Base-by-base conservation (phyloP, 179 eudicot genomes). In the Carnegiea gigantea region DNA sequence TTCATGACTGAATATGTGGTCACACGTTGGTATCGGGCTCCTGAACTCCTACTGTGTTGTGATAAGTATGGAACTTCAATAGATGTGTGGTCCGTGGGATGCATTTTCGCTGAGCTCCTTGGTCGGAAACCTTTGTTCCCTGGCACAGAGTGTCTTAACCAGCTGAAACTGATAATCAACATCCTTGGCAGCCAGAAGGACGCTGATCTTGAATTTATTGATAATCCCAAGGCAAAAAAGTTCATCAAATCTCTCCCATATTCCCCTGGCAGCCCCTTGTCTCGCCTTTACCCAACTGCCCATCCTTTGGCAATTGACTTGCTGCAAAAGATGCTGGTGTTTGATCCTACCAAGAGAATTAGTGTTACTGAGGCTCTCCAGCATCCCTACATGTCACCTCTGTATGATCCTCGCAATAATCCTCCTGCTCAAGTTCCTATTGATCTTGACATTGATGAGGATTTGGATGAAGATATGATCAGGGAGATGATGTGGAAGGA, bases 1-100 rank as follows among this genome's bases (percentile, higher is more conserved):
- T 93, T 92, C 82, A 92, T 93, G 97, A 93, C 95, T 0, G 97
- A 93, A 78, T 93, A 93, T 24, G 97, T 93, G 59, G 97, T 93
- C 28, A 93, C 97, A 26, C 92, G 95, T 12, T 93, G 97, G 97
- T 93, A 93, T 71, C 78, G 97, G 60, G 97, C 95, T 24, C 97
- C 97, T 0, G 97, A 92, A 78, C 91, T 93, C 21, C 92, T 93
- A 13, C 87, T 93, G 30, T 92, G 93, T 79, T 93, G 97, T 60
- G 95, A 93, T 86, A 92, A 92, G 82, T 93, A 93, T 30, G 93
- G 92, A n/a, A 93, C 92, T 23, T 92, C 97, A 4, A 92, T 93
- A 21, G 97, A 93, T n/a, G 93, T 92, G 18, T 93, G 95, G 95
- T 93, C 95, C 13, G 97, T 93, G 0, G 97, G 97, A 23, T 93